phyloP scores from a whole-genome alignment of 345 rosid genomes.

The Moricandia moricandioides region DNA sequence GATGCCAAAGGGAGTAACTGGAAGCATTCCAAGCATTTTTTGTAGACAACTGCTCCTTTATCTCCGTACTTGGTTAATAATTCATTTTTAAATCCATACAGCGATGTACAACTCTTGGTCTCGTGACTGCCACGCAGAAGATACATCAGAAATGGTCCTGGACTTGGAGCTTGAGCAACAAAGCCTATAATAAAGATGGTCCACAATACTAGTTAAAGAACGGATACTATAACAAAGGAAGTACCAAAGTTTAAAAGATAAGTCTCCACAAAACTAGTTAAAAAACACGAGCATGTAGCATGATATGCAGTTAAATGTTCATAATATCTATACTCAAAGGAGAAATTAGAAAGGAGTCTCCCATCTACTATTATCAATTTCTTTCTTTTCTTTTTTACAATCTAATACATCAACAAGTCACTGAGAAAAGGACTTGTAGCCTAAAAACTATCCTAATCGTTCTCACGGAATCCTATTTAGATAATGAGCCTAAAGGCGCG shows the following conservation, averaged over 20 bases:
- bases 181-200: constrained; percentile 30
- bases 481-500: constrained; percentile 40
- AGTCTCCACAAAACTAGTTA: neutral
- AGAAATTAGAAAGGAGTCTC: neutral
- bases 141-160: constrained; percentile 29
- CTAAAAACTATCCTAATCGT: neutral
- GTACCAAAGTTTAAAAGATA: neutral
- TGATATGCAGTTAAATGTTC: neutral
- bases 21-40: constrained; percentile 38
- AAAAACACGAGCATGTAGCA: neutral
- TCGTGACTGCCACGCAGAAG: constrained; percentile 41
- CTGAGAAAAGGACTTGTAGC: constrained; percentile 1
- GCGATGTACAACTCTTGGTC: constrained; percentile 32
- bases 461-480: constrained; percentile 21
- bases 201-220: neutral
- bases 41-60: constrained; percentile 39
- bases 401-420: constrained; percentile 21
- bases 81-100: constrained; percentile 39
- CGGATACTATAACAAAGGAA: neutral
- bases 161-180: constrained; percentile 30
- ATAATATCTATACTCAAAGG: neutral
- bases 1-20: constrained; percentile 40
- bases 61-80: constrained; percentile 37
- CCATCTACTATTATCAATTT: constrained; percentile 1
- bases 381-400: neutral